Conservation (phyloP, 768 basidiomycete species). For the Tulasnella sp. region DNA sequence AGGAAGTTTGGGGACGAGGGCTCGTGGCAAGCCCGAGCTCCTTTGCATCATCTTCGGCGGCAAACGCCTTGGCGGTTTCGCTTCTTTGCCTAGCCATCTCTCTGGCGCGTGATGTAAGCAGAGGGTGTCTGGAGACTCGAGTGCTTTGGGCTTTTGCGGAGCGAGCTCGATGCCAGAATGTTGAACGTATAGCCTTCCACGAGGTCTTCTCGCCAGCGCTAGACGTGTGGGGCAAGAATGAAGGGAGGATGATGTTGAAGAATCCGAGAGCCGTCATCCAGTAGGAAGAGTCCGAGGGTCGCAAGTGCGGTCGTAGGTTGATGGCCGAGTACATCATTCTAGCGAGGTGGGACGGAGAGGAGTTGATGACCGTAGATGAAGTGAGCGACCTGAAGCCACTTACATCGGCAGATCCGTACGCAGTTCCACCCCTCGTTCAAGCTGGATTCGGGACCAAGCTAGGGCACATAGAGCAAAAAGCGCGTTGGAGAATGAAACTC, state of each 20-base stretch:
- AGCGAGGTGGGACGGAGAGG: no score
- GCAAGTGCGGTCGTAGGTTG: constrained; percentile 62
- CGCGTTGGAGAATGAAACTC: constrained; percentile 38
- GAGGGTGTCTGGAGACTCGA: constrained; percentile 55
- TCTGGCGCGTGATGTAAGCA: constrained; percentile 56
- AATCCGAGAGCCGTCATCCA: constrained; percentile 77
- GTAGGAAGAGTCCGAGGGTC: constrained; percentile 47
- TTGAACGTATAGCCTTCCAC: background rate
- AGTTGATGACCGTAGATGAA: no score
- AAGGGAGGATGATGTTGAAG: constrained; percentile 76
- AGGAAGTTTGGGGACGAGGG: background rate
- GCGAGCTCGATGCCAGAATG: constrained; percentile 72
- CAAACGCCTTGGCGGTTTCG: constrained; percentile 59
- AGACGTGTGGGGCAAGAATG: constrained; percentile 48
- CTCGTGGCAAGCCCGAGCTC: background rate
- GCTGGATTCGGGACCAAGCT: constrained; percentile 33
- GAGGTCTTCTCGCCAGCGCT: constrained; percentile 32
- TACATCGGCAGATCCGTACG: background rate
- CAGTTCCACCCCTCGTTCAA: background rate
- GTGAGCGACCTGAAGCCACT: background rate
- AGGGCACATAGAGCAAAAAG: constrained; percentile 39
- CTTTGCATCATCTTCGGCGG: constrained; percentile 60
- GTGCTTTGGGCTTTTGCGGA: constrained; percentile 64
- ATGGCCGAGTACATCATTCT: constrained; percentile 79
- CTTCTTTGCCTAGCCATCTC: constrained; percentile 65